Base-by-base conservation (phyloP, 2,329 filamentous ascomycete genomes). In the Pezicula rhizophila region DNA sequence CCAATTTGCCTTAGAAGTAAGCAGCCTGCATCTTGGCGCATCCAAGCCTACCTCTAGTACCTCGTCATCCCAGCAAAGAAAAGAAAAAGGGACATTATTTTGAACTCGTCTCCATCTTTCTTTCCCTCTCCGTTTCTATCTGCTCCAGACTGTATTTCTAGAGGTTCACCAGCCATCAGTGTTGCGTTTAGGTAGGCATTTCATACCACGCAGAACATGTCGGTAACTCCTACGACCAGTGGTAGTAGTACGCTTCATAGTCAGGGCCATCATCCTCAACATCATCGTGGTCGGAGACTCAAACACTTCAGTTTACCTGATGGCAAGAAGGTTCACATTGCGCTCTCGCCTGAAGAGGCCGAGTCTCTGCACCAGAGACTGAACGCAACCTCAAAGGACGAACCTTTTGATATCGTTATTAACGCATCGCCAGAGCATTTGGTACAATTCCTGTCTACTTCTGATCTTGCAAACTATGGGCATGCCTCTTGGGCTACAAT, bases 291-390 rank as follows among this genome's bases (percentile, higher is more conserved):
- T 2, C 70, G 70, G 25, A 68, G 71, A 28, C 65, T 78, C 0
- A 69, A 74, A 18, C 74, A 80, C 51, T 77, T 83, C 51, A 59
- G 75, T 3, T 71, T 76, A 42, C 79, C 80, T 0, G 68, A 76
- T 59, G 80, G 80, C 23, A 71, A 71, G 47, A 72, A 73, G 53
- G 70, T 83, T 5, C 74, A 83, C 47, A 74, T 82, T 45, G 77
- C 77, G 6, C 64, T 73, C 3, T 71, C 68, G 1, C 80, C 80
- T 1, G 75, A 80, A 56, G 78, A 83, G 53, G 70, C 72, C 4
- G 68, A 70, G n/a, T 58, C 60, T 1, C 61, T 82, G 25, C 68
- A 71, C 5, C 67, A 67, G 40, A 70, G 72, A 31, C 69, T 80
- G 37, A 59, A 61, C 4, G 55, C 56, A 15, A 61, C 63, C 10